phyloP scores from a whole-genome alignment of 768 basidiomycete species.

The Kwoniella sp. region DNA sequence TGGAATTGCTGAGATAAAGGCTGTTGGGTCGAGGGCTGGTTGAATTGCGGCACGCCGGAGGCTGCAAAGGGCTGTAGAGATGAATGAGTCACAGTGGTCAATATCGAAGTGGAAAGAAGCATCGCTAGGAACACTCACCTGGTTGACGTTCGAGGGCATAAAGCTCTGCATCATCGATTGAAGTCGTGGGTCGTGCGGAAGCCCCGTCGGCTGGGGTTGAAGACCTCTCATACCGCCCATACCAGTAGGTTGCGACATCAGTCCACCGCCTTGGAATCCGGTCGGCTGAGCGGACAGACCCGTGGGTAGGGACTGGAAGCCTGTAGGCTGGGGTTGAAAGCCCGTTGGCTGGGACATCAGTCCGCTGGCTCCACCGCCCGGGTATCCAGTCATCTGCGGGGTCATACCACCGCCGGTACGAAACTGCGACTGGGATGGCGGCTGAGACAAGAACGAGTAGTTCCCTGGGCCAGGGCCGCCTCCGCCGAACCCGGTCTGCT shows the following conservation, averaged over 20 bases:
- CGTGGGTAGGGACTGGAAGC: not conserved
- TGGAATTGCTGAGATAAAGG: slow-evolving; percentile 81
- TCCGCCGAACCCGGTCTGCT: slow-evolving; percentile 13
- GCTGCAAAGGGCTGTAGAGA: slow-evolving; percentile 50
- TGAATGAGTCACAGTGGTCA: slow-evolving; percentile 9
- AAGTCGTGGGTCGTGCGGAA: slow-evolving; percentile 67
- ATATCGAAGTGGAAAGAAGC: not conserved
- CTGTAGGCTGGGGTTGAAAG: slow-evolving; percentile 4
- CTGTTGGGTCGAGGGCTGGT: slow-evolving; percentile 60
- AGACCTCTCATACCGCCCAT: slow-evolving; percentile 23
- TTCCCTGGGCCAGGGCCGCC: slow-evolving; percentile 21
- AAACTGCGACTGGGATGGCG: slow-evolving; percentile 24
- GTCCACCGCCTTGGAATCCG: slow-evolving; percentile 23
- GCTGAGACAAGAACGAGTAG: slow-evolving; percentile 43
- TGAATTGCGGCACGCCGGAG: slow-evolving; percentile 65
- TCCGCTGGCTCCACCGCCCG: slow-evolving; percentile 30
- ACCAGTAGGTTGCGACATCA: slow-evolving; percentile 30
- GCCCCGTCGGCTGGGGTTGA: slow-evolving; percentile 51
- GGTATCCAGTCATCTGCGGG: slow-evolving; percentile 41
- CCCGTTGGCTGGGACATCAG: slow-evolving; percentile 42
- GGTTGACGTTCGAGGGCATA: slow-evolving; percentile 66
- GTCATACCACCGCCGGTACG: slow-evolving; percentile 44
- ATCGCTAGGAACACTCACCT: slow-evolving; percentile 36
- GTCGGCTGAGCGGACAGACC: slow-evolving; percentile 47
- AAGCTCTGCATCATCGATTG: slow-evolving; percentile 89